Percentiles rank a stretch among this genome's conserved stretches.
phyloP scores from a whole-genome alignment of 768 basidiomycete species.

The Collybia mongolica region DNA sequence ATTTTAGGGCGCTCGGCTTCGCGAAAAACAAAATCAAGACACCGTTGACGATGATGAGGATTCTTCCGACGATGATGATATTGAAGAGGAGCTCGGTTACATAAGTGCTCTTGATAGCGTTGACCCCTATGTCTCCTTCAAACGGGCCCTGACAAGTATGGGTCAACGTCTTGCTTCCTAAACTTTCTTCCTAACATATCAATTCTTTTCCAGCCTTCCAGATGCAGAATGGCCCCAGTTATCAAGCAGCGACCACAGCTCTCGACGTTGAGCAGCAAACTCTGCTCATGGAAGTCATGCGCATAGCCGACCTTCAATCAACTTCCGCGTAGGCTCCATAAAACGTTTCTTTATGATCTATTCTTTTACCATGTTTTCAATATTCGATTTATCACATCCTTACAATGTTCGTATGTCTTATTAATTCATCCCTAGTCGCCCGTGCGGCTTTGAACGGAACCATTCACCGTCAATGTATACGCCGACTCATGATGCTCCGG shows the following conservation, averaged over 20 bases:
- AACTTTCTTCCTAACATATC: conserved; percentile 3
- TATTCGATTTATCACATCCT: conserved; percentile 11
- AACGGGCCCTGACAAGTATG: conserved; percentile 74
- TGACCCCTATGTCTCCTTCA: conserved; percentile 77
- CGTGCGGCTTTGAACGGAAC: too few species aligned
- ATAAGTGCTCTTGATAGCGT: conserved; percentile 81
- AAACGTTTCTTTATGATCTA: conserved; percentile 2
- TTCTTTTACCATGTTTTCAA: conserved; percentile 9
- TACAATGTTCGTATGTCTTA: conserved; percentile 7
- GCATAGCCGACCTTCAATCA: conserved; percentile 49
- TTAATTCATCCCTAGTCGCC: background rate
- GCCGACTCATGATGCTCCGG: too few species aligned
- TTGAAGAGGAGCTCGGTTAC: conserved; percentile 84
- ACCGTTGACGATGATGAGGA: conserved; percentile 52
- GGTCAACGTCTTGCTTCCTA: conserved; percentile 7
- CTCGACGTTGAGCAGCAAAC: conserved; percentile 78
- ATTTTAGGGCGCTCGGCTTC: conserved; percentile 66
- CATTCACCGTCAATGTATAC: too few species aligned
- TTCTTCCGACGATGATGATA: conserved; percentile 54
- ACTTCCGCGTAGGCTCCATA: conserved; percentile 4
- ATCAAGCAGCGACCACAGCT: conserved; percentile 72
- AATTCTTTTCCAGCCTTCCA: conserved; percentile 58
- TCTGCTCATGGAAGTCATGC: conserved; percentile 83
- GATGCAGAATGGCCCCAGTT: conserved; percentile 62
- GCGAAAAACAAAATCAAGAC: conserved; percentile 56